Evolutionary conservation across 2,329 filamentous ascomycete species (phyloP), one percentile per base, ranked within the genome.

Genomic region (Epichloe uncinata): DNA sequence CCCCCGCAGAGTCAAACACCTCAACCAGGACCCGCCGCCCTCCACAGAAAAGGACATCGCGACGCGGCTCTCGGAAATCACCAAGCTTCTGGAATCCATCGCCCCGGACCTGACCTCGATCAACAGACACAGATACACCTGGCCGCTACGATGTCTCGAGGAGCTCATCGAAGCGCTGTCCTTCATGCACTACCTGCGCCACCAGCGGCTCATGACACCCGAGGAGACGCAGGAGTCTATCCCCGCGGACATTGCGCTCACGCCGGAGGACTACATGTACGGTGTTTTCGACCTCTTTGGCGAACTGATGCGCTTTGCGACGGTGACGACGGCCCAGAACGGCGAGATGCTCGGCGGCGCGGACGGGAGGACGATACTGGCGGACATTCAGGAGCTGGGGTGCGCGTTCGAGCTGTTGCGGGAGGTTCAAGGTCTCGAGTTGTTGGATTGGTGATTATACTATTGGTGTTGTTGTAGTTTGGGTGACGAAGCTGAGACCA

Each of bases 301-400:
- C 38, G 93, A 98, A 70, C 75, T 97, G 72, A 98, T 98, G 93
- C 79, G 90, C 33, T 97, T 96, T 67, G 89, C 88, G 0, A 93
- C 95, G 47, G 90, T 90, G 5, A 81, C 82, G 26, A 85, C 95
- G 64, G 89, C 89, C 1, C 85, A 89, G 5, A 82, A 73, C 7
- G 85, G 84, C 13, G 69, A 65, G 40, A 50, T 55, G 57, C 65
- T 73, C 54, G 73, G 71, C 4, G 69, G 69, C 42, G 47, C 55
- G 20, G 59, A 60, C 49, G 57, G 57, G 13, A 67, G 79, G 38
- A 81, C 81, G 5, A 85, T 97, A 42, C 71, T 97, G 46, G 73
- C 78, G 8, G 93, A 97, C 67, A 77, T 97, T 63, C 82, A 91
- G 60, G 77, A 81, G 45, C 74, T 97, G 54, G 79, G 87, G 18